Evolutionary conservation across 163 green algal genomes (phyloP), one percentile per base, ranked within the genome.

Genomic region (Scenedesmus sp.): DNA sequence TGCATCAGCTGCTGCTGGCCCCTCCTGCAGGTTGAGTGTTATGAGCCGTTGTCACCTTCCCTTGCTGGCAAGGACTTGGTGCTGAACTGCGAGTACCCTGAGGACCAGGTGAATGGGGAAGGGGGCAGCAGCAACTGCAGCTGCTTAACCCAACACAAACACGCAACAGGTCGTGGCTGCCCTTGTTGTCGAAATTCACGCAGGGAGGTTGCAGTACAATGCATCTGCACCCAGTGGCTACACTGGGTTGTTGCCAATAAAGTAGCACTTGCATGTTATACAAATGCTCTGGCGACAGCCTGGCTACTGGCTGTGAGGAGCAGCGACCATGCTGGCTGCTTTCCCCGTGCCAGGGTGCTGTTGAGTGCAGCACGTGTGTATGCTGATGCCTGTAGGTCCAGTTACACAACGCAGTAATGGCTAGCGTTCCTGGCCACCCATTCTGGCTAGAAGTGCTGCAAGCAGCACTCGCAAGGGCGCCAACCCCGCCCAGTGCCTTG

Each of bases 381-480:
- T n/a, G n/a, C n/a, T n/a, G n/a, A n/a, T n/a, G n/a, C n/a, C n/a
- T n/a, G n/a, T 9, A 56, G 44, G 85, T 35, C 10, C 79, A 87
- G n/a, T 12, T 91, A 22, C 76, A 86, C 79, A 91, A 91, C 22
- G 87, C 87, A 65, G 87, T 26, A 59, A 86, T 91, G 87, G 87
- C 87, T 12, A 87, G 76, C 10, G 79, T 49, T 24, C 42, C 87
- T 40, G 56, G 44, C n/a, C 35, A 91, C 59, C 87, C 87, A 0
- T 86, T 91, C 56, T 91, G 87, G 87, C 59, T 87, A 9, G 12
- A 70, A 61, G 79, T 91, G 7, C 42, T 91, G 37, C n/a, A 33
- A n/a, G 87, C 87, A n/a, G 87, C 76, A 33, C 72, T 91, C 10
- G 3, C n/a, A 42, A 76, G 86, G 20, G 70, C 65, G 1, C 72